A percentile compares a stretch with the other conserved stretches of the same genome.
Evolutionary conservation across 208 protist genomes (phyloP).

Genomic region (Endotrypanum monterogeii): DNA sequence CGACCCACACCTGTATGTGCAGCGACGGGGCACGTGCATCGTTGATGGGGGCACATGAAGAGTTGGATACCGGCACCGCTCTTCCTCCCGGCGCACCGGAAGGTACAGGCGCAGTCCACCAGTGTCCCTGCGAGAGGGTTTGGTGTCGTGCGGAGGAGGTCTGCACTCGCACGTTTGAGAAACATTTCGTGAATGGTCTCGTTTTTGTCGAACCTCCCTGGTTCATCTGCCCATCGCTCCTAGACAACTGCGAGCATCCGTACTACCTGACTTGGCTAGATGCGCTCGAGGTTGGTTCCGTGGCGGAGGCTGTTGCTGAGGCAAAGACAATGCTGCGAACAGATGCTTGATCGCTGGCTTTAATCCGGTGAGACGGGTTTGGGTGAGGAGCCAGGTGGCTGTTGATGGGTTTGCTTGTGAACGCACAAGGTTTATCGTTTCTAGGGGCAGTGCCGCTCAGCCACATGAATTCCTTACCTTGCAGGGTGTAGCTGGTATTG

Average conservation of each 20-base stretch:
- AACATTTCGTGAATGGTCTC: slow-evolving; percentile 29
- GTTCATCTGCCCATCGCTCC: slow-evolving; percentile 49
- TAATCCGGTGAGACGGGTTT: not conserved
- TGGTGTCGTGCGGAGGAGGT: slow-evolving; percentile 10
- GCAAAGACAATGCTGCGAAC: slow-evolving; percentile 18
- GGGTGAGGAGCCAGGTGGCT: not conserved
- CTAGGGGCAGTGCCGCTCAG: too few relatives aligned
- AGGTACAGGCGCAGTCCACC: not conserved
- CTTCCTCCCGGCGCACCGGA: not conserved
- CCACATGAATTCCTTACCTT: too few relatives aligned
- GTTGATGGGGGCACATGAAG: not conserved
- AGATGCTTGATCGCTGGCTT: not conserved
- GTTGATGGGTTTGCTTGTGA: too few relatives aligned
- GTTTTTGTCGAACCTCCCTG: slow-evolving; percentile 79
- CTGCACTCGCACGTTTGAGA: slow-evolving; percentile 14
- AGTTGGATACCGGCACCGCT: not conserved
- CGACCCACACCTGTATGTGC: not conserved
- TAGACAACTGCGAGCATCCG: slow-evolving; percentile 80
- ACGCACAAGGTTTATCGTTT: too few relatives aligned
- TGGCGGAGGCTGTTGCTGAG: slow-evolving; percentile 48
- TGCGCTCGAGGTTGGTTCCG: slow-evolving; percentile 34
- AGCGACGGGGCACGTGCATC: not conserved
- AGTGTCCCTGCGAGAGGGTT: too few relatives aligned
- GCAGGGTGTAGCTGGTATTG: not conserved
- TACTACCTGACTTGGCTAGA: slow-evolving; percentile 70